Conservation (phyloP, 2,329 filamentous ascomycete genomes). For the Ophiostoma australiae region DNA sequence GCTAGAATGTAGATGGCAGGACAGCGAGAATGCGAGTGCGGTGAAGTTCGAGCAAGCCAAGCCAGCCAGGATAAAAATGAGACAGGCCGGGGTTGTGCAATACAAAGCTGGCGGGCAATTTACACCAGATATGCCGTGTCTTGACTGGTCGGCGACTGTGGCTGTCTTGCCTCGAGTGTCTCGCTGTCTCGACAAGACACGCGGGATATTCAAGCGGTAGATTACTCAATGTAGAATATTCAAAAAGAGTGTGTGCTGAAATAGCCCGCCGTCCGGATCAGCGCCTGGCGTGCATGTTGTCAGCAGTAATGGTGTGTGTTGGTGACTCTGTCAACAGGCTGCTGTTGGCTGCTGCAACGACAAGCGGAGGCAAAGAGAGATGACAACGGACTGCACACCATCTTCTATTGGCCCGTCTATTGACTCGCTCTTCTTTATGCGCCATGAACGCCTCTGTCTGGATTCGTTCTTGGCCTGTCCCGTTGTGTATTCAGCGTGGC, state of each 20-base stretch:
- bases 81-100: not conserved
- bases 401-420: not conserved
- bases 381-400: not conserved
- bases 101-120: not conserved
- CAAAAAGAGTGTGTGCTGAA: not conserved
- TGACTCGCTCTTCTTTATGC: not conserved
- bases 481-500: not conserved
- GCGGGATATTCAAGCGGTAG: not conserved
- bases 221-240: not conserved
- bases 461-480: not conserved
- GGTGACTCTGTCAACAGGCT: not conserved
- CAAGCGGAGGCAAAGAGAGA: not conserved
- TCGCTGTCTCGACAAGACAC: not conserved
- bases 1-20: not conserved
- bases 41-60: not conserved
- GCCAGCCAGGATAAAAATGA: not conserved
- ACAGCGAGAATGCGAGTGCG: not conserved
- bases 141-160: slow-evolving; percentile 4
- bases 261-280: not conserved
- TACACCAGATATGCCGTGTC: not conserved
- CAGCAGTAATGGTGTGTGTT: not conserved
- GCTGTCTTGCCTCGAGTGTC: not conserved
- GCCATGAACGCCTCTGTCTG: not conserved
- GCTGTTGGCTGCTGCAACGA: not conserved
- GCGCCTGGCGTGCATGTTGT: not conserved